Evolutionary conservation across 2,329 filamentous ascomycete genomes (phyloP).

Genomic region (Sclerotinia sclerotiorum): DNA sequence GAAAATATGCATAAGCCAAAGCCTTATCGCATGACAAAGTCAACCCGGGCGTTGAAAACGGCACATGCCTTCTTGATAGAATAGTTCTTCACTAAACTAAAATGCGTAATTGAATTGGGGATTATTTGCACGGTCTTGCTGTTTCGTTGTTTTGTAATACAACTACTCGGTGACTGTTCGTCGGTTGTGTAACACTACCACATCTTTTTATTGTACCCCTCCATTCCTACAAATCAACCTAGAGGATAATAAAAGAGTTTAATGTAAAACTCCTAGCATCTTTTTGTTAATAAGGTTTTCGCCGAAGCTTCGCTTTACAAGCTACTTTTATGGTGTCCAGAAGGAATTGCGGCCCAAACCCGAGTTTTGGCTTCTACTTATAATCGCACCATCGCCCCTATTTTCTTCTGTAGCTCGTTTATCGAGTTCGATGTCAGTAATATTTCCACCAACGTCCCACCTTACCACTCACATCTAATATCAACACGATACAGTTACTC

Average conservation of each 20-base stretch:
- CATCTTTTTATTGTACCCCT: slow-evolving; percentile 6
- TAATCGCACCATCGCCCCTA: background rate
- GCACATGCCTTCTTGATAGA: slow-evolving; percentile 12
- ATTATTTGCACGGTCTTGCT: background rate
- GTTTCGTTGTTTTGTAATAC: slow-evolving; percentile 15
- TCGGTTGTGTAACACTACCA: slow-evolving; percentile 12
- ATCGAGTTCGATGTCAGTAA: background rate
- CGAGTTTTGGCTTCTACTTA: slow-evolving; percentile 13
- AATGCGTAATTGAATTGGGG: slow-evolving; percentile 2
- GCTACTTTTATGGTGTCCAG: background rate
- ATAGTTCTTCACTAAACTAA: background rate
- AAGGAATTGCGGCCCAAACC: background rate
- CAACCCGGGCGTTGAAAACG: slow-evolving; percentile 1
- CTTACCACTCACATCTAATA: background rate
- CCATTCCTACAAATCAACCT: background rate
- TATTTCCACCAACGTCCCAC: background rate
- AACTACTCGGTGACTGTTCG: slow-evolving; percentile 14
- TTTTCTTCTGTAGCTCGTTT: background rate
- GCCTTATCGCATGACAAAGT: slow-evolving; percentile 20
- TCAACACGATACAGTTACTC: background rate
- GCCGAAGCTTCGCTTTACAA: background rate
- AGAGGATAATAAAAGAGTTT: background rate
- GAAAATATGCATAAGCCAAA: slow-evolving; percentile 6
- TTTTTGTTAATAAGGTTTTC: background rate
- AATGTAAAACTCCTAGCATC: background rate